phyloP scores from a whole-genome alignment of 1,284 basidiomycete genomes.

The Puccinia novopanici region DNA sequence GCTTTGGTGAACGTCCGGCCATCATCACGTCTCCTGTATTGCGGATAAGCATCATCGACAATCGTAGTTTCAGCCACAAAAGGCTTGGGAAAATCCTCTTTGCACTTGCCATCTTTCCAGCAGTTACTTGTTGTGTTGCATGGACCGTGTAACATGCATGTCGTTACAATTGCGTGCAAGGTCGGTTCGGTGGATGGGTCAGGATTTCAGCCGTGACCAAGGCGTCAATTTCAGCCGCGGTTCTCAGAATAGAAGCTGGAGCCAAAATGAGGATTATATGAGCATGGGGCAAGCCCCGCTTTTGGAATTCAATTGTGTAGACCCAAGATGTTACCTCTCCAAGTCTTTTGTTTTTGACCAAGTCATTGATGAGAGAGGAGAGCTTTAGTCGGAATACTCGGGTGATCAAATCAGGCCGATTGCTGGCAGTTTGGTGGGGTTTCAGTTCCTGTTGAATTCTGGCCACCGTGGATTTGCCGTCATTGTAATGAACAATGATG shows the following conservation, averaged over 20 bases:
- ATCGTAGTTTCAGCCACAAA: no score
- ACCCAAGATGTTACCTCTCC: not conserved
- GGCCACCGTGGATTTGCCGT: no score
- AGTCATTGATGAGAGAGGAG: not conserved
- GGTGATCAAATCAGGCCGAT: slow-evolving; percentile 52
- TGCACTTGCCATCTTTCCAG: no score
- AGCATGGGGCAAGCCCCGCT: no score
- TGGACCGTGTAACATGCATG: slow-evolving; percentile 8
- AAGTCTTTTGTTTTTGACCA: not conserved
- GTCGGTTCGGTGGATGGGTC: not conserved
- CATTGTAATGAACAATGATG: no score
- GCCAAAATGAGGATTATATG: no score
- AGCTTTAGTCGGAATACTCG: not conserved
- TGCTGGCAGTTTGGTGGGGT: slow-evolving; percentile 59
- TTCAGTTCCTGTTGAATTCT: no score
- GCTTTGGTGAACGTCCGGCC: not conserved
- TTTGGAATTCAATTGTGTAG: slow-evolving; percentile 61
- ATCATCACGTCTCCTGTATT: not conserved
- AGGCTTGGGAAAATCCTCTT: not conserved
- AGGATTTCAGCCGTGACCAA: slow-evolving; percentile 56
- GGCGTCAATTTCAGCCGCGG: slow-evolving; percentile 60
- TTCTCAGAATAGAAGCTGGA: slow-evolving; percentile 63
- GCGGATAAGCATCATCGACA: no score
- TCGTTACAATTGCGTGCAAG: not conserved
- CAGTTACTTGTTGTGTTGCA: not conserved